phyloP scores from a whole-genome alignment of 768 basidiomycete genomes.

The Mycena vulgaris region DNA sequence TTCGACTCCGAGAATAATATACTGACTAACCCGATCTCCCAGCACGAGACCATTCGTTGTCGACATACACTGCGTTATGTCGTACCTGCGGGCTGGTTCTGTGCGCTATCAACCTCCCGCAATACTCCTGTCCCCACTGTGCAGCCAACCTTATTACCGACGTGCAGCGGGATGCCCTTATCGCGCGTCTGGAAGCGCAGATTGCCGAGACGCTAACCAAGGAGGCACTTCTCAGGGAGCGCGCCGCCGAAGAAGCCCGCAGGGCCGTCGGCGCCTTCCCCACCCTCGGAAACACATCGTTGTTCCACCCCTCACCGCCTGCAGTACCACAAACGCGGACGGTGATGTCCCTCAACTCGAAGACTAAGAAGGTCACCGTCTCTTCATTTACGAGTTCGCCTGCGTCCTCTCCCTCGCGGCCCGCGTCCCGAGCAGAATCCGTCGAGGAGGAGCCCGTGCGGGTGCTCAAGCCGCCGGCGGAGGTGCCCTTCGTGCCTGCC shows the following conservation, averaged over 20 bases:
- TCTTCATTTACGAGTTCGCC: constrained; percentile 62
- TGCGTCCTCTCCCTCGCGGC: constrained; percentile 52
- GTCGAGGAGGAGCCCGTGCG: constrained; percentile 55
- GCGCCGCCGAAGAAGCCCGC: constrained; percentile 62
- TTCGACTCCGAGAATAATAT: too few species aligned
- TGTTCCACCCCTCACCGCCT: constrained; percentile 4
- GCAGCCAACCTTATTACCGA: constrained; percentile 53
- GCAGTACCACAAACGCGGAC: constrained; percentile 62
- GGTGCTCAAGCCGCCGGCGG: constrained; percentile 55
- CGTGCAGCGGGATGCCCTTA: constrained; percentile 52
- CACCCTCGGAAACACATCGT: constrained; percentile 52
- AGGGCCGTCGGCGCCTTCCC: constrained; percentile 76
- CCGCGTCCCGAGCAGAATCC: constrained; percentile 51
- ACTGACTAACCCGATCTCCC: background rate
- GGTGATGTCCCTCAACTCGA: constrained; percentile 71
- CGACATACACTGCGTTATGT: constrained; percentile 70
- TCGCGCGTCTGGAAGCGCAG: constrained; percentile 60
- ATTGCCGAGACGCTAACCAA: constrained; percentile 58
- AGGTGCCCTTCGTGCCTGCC: constrained; percentile 49
- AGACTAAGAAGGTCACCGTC: constrained; percentile 66
- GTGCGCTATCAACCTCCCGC: constrained; percentile 70
- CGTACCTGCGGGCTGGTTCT: constrained; percentile 73
- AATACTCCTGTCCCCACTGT: constrained; percentile 72
- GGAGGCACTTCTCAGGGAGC: constrained; percentile 66
- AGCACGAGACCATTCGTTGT: constrained; percentile 75